Conservation (phyloP, 2,329 filamentous ascomycete genomes). For the Scytalidium sp. region DNA sequence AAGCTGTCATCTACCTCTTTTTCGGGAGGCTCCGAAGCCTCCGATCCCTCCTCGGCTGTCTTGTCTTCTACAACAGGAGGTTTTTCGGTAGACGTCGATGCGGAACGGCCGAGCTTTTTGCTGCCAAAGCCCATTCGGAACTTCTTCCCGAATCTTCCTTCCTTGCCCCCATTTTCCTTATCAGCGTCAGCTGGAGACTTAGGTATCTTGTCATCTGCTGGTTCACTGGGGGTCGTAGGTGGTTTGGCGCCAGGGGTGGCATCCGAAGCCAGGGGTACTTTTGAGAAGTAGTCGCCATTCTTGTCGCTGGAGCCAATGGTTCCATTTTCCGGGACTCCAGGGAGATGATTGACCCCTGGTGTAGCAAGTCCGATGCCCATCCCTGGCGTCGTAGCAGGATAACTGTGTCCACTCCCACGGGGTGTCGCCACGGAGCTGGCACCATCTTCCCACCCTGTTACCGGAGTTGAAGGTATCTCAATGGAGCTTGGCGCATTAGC, state of each 20-base stretch:
- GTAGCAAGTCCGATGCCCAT: constrained; percentile 76
- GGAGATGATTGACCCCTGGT: constrained; percentile 44
- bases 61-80: constrained; percentile 74
- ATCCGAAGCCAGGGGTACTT: constrained; percentile 48
- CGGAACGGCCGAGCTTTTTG: constrained; percentile 77
- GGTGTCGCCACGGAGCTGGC: constrained; percentile 52
- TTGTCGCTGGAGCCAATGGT: constrained; percentile 50
- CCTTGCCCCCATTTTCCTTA: constrained; percentile 61
- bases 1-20: constrained; percentile 76
- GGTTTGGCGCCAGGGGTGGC: constrained; percentile 35
- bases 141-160: constrained; percentile 71
- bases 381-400: constrained; percentile 68
- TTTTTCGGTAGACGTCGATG: constrained; percentile 67
- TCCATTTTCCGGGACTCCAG: constrained; percentile 46
- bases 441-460: constrained; percentile 34
- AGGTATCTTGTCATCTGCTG: constrained; percentile 38
- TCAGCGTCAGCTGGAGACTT: constrained; percentile 53
- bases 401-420: constrained; percentile 60
- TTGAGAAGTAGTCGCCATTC: constrained; percentile 80
- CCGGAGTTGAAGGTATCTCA: constrained; percentile 45
- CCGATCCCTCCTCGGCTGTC: constrained; percentile 52
- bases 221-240: constrained; percentile 44
- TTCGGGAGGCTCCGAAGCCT: constrained; percentile 62
- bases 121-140: constrained; percentile 77
- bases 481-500: constrained; percentile 60